Evolutionary conservation across 2,329 filamentous ascomycete species (phyloP).

Genomic region (Fusarium setosum): DNA sequence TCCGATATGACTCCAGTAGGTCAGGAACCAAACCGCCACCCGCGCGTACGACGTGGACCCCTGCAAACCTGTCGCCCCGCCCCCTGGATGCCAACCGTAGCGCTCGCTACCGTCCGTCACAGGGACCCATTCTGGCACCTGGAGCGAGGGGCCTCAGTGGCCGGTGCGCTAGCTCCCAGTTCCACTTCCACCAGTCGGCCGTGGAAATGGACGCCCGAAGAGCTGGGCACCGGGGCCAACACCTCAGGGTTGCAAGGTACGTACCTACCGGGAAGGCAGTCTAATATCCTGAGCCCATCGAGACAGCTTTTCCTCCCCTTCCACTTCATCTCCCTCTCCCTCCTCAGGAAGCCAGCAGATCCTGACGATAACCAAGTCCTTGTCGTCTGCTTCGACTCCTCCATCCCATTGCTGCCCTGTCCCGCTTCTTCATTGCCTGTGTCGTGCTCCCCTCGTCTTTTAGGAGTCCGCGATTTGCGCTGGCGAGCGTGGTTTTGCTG

Average conservation of each 20-base stretch:
- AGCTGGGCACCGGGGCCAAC: slow-evolving; percentile 4
- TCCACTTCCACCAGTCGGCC: slow-evolving; percentile 16
- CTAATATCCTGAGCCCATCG: slow-evolving; percentile 36
- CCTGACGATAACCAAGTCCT: slow-evolving; percentile 22
- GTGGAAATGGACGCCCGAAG: slow-evolving; percentile 27
- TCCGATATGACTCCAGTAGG: slow-evolving; percentile 18
- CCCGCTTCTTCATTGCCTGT: slow-evolving; percentile 11
- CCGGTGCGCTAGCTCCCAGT: slow-evolving; percentile 10
- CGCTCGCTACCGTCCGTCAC: slow-evolving; percentile 33
- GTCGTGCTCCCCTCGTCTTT: slow-evolving; percentile 9
- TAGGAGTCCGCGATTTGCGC: slow-evolving; percentile 15
- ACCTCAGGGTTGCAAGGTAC: slow-evolving; percentile 30
- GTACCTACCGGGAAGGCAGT: slow-evolving; percentile 38
- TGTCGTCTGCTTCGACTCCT: slow-evolving; percentile 22
- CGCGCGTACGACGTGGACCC: slow-evolving; percentile 26
- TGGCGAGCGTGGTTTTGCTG: slow-evolving; percentile 28
- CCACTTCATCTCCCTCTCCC: slow-evolving; percentile 15
- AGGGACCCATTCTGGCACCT: slow-evolving; percentile 28
- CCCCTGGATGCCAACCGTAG: slow-evolving; percentile 23
- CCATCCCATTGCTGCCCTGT: slow-evolving; percentile 25
- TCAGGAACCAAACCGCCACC: slow-evolving; percentile 30
- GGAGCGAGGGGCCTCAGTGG: slow-evolving; percentile 23
- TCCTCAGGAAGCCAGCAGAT: slow-evolving; percentile 27
- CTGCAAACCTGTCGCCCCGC: slow-evolving; percentile 15
- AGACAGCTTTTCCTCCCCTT: slow-evolving; percentile 35